Conservation (phyloP, 768 basidiomycete genomes). For the Auricularia cornea region DNA sequence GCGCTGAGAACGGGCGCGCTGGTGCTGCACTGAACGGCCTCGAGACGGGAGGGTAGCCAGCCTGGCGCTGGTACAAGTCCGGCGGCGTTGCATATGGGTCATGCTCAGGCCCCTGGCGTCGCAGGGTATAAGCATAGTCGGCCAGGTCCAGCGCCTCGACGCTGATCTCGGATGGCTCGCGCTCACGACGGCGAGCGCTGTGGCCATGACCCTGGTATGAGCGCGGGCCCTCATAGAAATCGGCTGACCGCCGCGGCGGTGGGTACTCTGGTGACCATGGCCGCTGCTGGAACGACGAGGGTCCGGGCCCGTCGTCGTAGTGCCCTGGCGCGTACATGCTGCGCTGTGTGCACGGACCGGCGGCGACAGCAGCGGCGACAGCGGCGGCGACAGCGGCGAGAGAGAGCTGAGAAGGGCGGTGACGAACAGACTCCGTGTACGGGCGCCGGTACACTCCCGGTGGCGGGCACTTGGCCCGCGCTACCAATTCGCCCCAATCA, state of each 20-base stretch:
- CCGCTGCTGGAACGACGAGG: neutral
- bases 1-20: slow-evolving; percentile 7
- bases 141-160: slow-evolving; percentile 67
- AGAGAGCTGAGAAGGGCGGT: too few species aligned
- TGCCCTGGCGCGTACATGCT: neutral
- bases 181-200: neutral
- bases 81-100: slow-evolving; percentile 25
- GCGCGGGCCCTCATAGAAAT: neutral
- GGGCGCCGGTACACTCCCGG: too few species aligned
- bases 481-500: too few species aligned
- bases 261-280: neutral
- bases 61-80: slow-evolving; percentile 8
- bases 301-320: neutral
- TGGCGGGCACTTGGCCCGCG: too few species aligned
- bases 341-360: too few species aligned
- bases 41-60: neutral
- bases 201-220: neutral
- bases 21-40: neutral
- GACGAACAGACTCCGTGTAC: too few species aligned
- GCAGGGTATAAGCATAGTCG: slow-evolving; percentile 53
- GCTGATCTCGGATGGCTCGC: slow-evolving; percentile 55
- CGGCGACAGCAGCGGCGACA: too few species aligned
- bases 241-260: neutral
- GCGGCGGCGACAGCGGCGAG: too few species aligned
- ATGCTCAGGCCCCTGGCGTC: slow-evolving; percentile 17